Evolutionary conservation across 805 yeast species (phyloP).

Genomic region (Metschnikowia chrysomelidarum): DNA sequence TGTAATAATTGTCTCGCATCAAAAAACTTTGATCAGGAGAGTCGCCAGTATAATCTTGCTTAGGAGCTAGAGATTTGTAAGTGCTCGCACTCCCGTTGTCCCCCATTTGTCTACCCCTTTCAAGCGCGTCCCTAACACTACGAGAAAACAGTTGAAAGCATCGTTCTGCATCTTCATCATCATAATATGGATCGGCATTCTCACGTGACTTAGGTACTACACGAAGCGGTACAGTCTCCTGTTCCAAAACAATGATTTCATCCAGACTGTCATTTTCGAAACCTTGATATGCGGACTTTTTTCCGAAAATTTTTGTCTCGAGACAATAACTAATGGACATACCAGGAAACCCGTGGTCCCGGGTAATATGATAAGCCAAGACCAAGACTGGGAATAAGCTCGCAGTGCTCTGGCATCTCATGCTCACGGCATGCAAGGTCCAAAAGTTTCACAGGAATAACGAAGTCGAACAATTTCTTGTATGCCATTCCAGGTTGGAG

Average conservation of each 20-base stretch:
- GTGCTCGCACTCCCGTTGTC: conserved; percentile 2
- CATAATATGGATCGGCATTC: not conserved
- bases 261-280: conserved; percentile 13
- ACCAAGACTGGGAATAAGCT: conserved; percentile 26
- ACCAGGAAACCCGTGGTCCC: conserved; percentile 28
- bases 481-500: conserved; percentile 26
- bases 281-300: conserved; percentile 20
- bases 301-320: conserved; percentile 29
- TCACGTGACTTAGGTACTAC: conserved; percentile 19
- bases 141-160: conserved; percentile 19
- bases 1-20: conserved; percentile 9
- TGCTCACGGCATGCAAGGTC: conserved; percentile 30
- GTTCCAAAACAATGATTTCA: conserved; percentile 27
- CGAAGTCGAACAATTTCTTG: conserved; percentile 40
- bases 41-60: conserved; percentile 14
- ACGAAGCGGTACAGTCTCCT: conserved; percentile 23
- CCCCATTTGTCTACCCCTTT: conserved; percentile 9
- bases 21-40: not conserved
- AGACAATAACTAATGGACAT: conserved; percentile 29
- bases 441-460: conserved; percentile 32
- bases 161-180: conserved; percentile 14
- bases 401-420: conserved; percentile 23
- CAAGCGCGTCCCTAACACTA: conserved; percentile 12
- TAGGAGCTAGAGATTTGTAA: conserved; percentile 16
- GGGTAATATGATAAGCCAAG: conserved; percentile 20